Percentiles rank a stretch among this genome's conserved stretches.
Evolutionary conservation across 2,329 filamentous ascomycete genomes (phyloP).

Genomic region (Furcasterigmium sp.): DNA sequence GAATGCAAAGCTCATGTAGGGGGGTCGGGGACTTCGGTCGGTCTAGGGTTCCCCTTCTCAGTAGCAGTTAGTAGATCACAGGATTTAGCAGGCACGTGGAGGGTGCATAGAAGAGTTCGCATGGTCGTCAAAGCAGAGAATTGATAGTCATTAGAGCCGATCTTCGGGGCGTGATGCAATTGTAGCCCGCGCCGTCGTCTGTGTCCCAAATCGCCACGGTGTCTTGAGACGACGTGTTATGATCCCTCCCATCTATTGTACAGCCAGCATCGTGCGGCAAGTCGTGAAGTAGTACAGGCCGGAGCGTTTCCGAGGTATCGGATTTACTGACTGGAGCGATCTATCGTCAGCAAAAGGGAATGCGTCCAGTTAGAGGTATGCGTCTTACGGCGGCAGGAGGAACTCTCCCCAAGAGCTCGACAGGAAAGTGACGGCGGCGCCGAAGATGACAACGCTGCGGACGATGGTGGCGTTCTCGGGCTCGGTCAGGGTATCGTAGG

Average conservation of each 20-base stretch:
- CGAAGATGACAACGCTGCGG: constrained; percentile 62
- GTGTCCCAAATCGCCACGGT: too few relatives aligned
- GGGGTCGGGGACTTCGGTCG: too few relatives aligned
- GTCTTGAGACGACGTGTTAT: constrained; percentile 2
- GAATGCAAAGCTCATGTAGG: constrained; percentile 14
- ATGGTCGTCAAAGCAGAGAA: not conserved
- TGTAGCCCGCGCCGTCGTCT: too few relatives aligned
- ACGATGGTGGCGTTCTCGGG: constrained; percentile 66
- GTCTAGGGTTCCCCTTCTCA: too few relatives aligned
- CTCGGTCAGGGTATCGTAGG: constrained; percentile 59
- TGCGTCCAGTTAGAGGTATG: not conserved
- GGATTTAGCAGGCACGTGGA: too few relatives aligned
- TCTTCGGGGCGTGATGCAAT: not conserved
- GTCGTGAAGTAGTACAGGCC: constrained; percentile 3
- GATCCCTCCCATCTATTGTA: constrained; percentile 9
- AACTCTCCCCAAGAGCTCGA: constrained; percentile 63
- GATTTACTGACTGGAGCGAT: constrained; percentile 9
- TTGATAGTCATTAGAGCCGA: not conserved
- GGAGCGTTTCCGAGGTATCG: not conserved
- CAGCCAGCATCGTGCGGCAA: constrained; percentile 10
- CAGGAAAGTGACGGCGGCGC: constrained; percentile 60
- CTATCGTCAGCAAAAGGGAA: not conserved
- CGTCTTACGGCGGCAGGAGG: constrained; percentile 57
- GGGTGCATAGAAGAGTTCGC: not conserved
- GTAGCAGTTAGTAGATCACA: too few relatives aligned